Evolutionary conservation across 805 yeast species (phyloP).

Genomic region (Candida tibetensis): DNA sequence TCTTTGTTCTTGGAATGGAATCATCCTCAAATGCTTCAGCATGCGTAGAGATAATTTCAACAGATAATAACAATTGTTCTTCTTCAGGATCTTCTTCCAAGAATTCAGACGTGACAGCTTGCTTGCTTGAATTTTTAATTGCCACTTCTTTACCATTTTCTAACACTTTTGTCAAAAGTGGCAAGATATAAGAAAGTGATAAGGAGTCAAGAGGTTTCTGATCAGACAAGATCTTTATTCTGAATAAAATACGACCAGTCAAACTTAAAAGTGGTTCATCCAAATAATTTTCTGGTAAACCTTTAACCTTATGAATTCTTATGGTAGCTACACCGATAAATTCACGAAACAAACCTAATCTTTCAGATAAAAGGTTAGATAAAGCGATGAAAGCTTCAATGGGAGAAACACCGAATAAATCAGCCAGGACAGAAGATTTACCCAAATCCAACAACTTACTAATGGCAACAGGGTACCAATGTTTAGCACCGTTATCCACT

Average conservation of each 20-base stretch:
- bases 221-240: slow-evolving; percentile 70
- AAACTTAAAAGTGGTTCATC: slow-evolving; percentile 54
- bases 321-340: slow-evolving; percentile 71
- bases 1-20: slow-evolving; percentile 64
- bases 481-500: slow-evolving; percentile 60
- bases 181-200: slow-evolving; percentile 71
- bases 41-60: slow-evolving; percentile 71
- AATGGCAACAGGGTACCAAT: slow-evolving; percentile 75
- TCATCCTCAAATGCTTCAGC: slow-evolving; percentile 65
- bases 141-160: slow-evolving; percentile 62
- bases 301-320: slow-evolving; percentile 48
- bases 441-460: slow-evolving; percentile 46
- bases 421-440: slow-evolving; percentile 26
- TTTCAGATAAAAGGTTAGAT: slow-evolving; percentile 49
- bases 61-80: slow-evolving; percentile 73
- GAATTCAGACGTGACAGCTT: slow-evolving; percentile 58
- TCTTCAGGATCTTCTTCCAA: slow-evolving; percentile 84
- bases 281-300: slow-evolving; percentile 44
- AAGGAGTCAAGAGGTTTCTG: slow-evolving; percentile 67
- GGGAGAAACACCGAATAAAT: slow-evolving; percentile 44
- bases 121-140: slow-evolving; percentile 49
- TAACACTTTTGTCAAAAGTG: slow-evolving; percentile 67
- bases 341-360: slow-evolving; percentile 49
- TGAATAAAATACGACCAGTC: slow-evolving; percentile 67
- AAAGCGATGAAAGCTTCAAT: slow-evolving; percentile 52